Conservation (phyloP, 345 rosid genomes). For the Hypericum perforatum region DNA sequence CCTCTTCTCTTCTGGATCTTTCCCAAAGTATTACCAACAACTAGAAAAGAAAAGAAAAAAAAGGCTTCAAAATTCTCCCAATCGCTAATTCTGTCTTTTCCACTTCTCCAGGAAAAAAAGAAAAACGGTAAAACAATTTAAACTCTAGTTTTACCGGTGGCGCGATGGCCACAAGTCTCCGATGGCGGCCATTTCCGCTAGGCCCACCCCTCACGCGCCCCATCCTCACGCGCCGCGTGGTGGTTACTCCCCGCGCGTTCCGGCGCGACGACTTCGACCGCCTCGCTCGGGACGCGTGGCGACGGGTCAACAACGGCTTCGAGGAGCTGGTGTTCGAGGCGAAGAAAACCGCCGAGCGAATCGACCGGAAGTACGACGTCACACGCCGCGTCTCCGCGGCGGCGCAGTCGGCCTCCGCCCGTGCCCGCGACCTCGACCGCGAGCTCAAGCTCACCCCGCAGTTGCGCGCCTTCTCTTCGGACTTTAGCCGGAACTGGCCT, state of each 20-base stretch:
- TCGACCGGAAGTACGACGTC: constrained; percentile 69
- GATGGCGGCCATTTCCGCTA: constrained; percentile 4
- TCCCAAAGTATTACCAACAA: too few relatives aligned
- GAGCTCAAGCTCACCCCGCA: constrained; percentile 56
- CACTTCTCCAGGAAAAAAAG: too few relatives aligned
- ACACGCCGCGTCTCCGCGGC: constrained; percentile 51
- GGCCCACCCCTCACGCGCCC: constrained; percentile 3
- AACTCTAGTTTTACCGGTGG: too few relatives aligned
- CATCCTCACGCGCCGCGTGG: neutral
- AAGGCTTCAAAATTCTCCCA: too few relatives aligned
- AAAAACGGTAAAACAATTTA: too few relatives aligned
- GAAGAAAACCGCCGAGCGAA: constrained; percentile 67
- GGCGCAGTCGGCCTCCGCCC: constrained; percentile 45
- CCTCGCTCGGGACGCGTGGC: constrained; percentile 66
- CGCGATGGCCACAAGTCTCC: constrained; percentile 15
- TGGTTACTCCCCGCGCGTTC: constrained; percentile 23
- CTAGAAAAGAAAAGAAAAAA: too few relatives aligned
- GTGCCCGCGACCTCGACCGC: constrained; percentile 75
- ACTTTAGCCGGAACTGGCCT: constrained; percentile 73
- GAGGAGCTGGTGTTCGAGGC: constrained; percentile 77
- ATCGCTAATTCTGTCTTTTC: too few relatives aligned
- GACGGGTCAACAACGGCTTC: constrained; percentile 71
- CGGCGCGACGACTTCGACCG: constrained; percentile 38
- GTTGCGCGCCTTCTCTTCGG: constrained; percentile 53
- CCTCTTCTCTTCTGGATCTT: too few relatives aligned